phyloP scores from a whole-genome alignment of 306 rosid genomes.

The Arachis hypogaea region DNA sequence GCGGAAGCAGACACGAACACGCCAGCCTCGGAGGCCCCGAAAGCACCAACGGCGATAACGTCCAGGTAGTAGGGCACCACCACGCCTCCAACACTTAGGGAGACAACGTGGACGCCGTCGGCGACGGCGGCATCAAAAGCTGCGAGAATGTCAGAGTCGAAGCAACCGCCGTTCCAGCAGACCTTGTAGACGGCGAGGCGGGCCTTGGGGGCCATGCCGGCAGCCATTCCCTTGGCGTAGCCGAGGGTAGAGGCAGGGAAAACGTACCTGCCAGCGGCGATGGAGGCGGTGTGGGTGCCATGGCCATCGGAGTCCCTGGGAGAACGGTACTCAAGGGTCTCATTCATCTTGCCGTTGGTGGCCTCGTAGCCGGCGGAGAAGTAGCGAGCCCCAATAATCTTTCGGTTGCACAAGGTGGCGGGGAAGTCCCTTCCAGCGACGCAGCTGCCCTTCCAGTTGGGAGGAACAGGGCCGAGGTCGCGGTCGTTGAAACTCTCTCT shows the following conservation, averaged over 20 bases:
- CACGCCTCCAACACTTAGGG: conserved; percentile 86
- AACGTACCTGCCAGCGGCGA: conserved; percentile 86
- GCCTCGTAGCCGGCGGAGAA: conserved; percentile 77
- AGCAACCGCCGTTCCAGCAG: conserved; percentile 85
- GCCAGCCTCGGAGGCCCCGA: conserved; percentile 64
- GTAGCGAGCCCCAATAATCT: conserved; percentile 77
- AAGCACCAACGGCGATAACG: conserved; percentile 75
- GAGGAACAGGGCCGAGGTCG: conserved; percentile 64
- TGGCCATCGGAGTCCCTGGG: conserved; percentile 87
- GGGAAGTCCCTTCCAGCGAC: conserved; percentile 52
- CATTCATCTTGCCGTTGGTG: conserved; percentile 81
- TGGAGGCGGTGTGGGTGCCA: conserved; percentile 87
- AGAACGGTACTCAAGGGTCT: conserved; percentile 68
- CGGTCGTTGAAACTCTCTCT: conserved; percentile 75
- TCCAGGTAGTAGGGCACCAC: conserved; percentile 83
- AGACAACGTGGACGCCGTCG: conserved; percentile 72
- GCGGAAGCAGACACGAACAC: conserved; percentile 80
- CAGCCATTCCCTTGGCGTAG: conserved; percentile 75
- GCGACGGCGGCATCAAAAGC: conserved; percentile 84
- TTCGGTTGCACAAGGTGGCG: conserved; percentile 62
- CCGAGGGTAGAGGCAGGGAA: conserved; percentile 78
- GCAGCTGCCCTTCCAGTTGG: conserved; percentile 82
- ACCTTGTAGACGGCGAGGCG: conserved; percentile 82
- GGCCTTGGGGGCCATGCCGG: conserved; percentile 94
- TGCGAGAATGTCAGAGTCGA: conserved; percentile 81